Base-by-base conservation (phyloP, 495 filamentous ascomycete genomes). In the Entonaema liquescens region DNA sequence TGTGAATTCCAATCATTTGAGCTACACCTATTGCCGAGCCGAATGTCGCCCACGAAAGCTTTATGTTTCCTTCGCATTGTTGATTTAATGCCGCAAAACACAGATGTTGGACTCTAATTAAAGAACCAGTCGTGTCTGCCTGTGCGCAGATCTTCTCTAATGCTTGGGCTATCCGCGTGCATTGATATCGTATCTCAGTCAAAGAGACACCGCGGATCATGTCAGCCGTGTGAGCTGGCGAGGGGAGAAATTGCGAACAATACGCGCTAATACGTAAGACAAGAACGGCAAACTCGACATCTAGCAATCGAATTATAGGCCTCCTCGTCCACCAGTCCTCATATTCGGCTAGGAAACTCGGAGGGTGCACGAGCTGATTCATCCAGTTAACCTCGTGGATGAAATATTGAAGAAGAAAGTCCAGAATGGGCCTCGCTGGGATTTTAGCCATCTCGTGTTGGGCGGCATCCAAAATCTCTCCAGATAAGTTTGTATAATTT, bases 321-420 rank as follows among this genome's bases (percentile, higher is more conserved):
- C 36, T 36, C n/a, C 49, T 5, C 3, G 13, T 28, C 70, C 65
- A 72, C 70, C 65, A 72, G 8, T 49, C 33, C n/a, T 72, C 53
- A 40, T 73, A 73, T 1, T 44, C 29, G 0, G 49, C 15, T 3
- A 73, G 40, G 26, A 73, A 65, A 21, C 60, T 61, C 12, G 53
- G 53, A 12, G 56, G 31, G 17, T 73, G 58, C 6, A 73, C 7
- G 3, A 73, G 21, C 9, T 70, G 65, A 31, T 73, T 35, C 13
- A 69, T 65, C 70, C 76, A 78, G 52, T 78, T 76, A 5, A 79
- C 44, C 23, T 78, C 74, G 12, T 31, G 17, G 8, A 77, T 56
- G 67, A 72, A 79, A 64, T 75, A 76, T 50, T 76, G 65, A 3
- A 79, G 26, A 8, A 79, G 53, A 50, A 74, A 70, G 56, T 79